Evolutionary conservation across 148 eudicot genomes (phyloP).

Genomic region (Camellia sinensis): DNA sequence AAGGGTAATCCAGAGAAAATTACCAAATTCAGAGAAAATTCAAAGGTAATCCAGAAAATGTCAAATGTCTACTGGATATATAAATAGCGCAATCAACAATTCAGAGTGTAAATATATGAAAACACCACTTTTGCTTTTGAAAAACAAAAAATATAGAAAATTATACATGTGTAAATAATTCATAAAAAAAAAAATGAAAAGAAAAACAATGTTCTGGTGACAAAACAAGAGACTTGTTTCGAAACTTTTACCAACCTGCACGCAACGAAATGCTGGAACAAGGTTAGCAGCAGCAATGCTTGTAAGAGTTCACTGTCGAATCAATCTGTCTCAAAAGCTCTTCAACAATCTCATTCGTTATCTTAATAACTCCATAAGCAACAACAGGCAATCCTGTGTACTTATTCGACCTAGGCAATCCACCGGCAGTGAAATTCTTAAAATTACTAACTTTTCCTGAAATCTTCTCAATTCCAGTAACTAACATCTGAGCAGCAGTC

Average conservation of each 20-base stretch:
- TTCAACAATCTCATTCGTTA: constrained; percentile 87
- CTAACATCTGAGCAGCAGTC: too few species aligned
- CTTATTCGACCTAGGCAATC: constrained; percentile 79
- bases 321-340: constrained; percentile 71
- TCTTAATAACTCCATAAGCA: constrained; percentile 82
- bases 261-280: not conserved
- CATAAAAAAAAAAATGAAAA: not conserved
- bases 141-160: not conserved
- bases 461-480: too few species aligned
- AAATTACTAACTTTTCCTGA: too few species aligned
- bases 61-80: not conserved
- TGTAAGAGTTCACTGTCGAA: not conserved
- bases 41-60: too few species aligned
- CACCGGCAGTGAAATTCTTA: constrained; percentile 45
- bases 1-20: too few species aligned
- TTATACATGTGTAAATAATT: not conserved
- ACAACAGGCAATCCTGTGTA: constrained; percentile 80
- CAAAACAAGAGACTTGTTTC: not conserved
- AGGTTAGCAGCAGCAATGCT: not conserved
- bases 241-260: not conserved
- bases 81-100: not conserved
- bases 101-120: not conserved
- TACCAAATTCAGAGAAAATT: too few species aligned
- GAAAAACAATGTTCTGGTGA: not conserved
- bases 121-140: not conserved